Percentiles rank a stretch among this genome's conserved stretches.
phyloP scores from a whole-genome alignment of 148 eudicot species.

The Rhododendron ferrugineum region DNA sequence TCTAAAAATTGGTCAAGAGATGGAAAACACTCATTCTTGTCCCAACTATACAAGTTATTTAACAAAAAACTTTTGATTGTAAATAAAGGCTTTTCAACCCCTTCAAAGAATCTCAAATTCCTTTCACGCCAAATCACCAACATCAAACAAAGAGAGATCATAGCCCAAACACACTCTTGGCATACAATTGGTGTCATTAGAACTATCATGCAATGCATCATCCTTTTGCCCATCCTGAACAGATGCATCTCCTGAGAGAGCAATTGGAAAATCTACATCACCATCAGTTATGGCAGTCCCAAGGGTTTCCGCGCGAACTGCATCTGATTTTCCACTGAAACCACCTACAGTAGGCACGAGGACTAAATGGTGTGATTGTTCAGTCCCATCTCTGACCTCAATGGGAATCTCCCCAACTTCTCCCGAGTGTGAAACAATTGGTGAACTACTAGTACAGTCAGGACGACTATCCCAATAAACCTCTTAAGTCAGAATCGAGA shows the following conservation, averaged over 20 bases:
- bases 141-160: no score
- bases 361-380: constrained; percentile 39
- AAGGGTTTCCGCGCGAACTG: constrained; percentile 49
- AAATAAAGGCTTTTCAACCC: no score
- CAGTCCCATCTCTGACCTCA: constrained; percentile 67
- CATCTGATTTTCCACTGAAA: constrained; percentile 46
- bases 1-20: no score
- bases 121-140: no score
- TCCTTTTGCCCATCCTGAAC: constrained; percentile 17
- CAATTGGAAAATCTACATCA: constrained; percentile 13
- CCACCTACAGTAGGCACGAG: constrained; percentile 62
- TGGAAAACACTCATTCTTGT: no score
- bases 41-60: no score
- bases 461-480: constrained; percentile 40
- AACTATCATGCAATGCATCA: constrained; percentile 11
- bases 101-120: no score
- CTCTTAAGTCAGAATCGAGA: constrained; percentile 46
- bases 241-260: constrained; percentile 18
- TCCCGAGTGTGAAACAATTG: constrained; percentile 87
- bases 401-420: constrained; percentile 83
- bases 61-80: no score
- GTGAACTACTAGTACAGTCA: constrained; percentile 28
- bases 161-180: not conserved
- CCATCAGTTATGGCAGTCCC: constrained; percentile 51
- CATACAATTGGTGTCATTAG: constrained; percentile 14